These are phyloP conservation scores for Cephaloascus albidus DNA, from an alignment of 805 yeast genomes.

Conservation along the genomic window DNA sequence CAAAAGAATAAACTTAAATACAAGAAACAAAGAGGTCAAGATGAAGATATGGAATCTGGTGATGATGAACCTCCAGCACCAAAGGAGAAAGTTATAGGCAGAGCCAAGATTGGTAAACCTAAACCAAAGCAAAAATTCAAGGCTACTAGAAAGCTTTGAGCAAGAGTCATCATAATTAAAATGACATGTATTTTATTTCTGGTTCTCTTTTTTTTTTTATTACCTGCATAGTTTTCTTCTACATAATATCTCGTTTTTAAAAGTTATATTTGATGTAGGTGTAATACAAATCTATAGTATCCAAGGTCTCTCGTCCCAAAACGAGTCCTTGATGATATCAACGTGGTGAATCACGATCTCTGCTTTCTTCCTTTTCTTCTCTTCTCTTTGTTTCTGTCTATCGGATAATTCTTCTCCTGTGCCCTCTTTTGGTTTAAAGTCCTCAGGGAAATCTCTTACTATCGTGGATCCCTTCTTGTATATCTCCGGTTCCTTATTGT, in stretches of 20 bases:
- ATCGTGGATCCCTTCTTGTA: constrained; percentile 75
- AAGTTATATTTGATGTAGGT: too few species aligned
- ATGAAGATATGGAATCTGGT: constrained; percentile 39
- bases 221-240: neutral
- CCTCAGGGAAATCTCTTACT: constrained; percentile 34
- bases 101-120: constrained; percentile 10
- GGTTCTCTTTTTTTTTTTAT: neutral
- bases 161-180: too few species aligned
- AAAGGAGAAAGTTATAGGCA: constrained; percentile 9
- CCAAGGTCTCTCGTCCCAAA: constrained; percentile 47
- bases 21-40: constrained; percentile 51
- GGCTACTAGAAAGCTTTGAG: constrained; percentile 11
- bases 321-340: constrained; percentile 55
- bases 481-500: constrained; percentile 84
- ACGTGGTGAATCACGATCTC: constrained; percentile 36
- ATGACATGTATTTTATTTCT: neutral
- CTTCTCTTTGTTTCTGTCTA: constrained; percentile 41
- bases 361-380: constrained; percentile 40
- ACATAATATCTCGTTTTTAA: neutral
- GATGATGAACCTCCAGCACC: constrained; percentile 27
- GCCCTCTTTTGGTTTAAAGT: constrained; percentile 6
- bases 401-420: constrained; percentile 13
- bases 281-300: too few species aligned
- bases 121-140: constrained; percentile 6
- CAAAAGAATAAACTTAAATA: constrained; percentile 86